Percentiles rank a stretch among this genome's conserved stretches.
These are phyloP conservation scores for Hydnomerulius pinastri DNA, from an alignment of 768 basidiomycete genomes.

Conservation along the genomic window DNA sequence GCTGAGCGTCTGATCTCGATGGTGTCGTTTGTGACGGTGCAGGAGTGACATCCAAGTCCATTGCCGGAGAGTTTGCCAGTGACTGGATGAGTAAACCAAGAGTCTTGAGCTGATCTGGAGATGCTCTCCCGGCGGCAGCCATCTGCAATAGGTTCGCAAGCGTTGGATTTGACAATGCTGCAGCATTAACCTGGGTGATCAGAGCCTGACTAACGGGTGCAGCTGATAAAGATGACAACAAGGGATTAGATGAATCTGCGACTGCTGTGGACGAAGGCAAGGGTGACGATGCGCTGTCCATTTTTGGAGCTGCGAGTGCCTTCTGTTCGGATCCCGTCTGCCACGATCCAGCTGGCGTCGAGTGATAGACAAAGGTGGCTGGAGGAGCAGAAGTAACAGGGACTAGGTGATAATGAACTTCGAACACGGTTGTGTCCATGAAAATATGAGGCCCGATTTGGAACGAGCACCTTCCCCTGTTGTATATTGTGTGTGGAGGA, in stretches of 20 bases:
- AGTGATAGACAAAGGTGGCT: slow-evolving; percentile 29
- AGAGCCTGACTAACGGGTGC: slow-evolving; percentile 56
- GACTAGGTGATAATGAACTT: slow-evolving; percentile 66
- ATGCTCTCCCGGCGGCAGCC: slow-evolving; percentile 62
- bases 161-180: slow-evolving; percentile 67
- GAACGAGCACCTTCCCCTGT: slow-evolving; percentile 67
- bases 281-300: slow-evolving; percentile 14
- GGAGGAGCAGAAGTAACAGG: slow-evolving; percentile 21
- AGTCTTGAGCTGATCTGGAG: slow-evolving; percentile 63
- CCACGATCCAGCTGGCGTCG: slow-evolving; percentile 26
- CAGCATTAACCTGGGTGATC: slow-evolving; percentile 64
- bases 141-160: slow-evolving; percentile 66
- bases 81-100: slow-evolving; percentile 76
- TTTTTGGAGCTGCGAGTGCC: slow-evolving; percentile 1
- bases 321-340: slow-evolving; percentile 32
- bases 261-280: slow-evolving; percentile 20
- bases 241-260: slow-evolving; percentile 37
- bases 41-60: slow-evolving; percentile 1
- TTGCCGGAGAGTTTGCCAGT: slow-evolving; percentile 38
- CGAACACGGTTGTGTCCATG: slow-evolving; percentile 65
- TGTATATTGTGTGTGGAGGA: slow-evolving; percentile 67
- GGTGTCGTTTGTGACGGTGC: slow-evolving; percentile 8
- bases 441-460: slow-evolving; percentile 79
- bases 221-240: slow-evolving; percentile 47
- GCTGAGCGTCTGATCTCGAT: slow-evolving; percentile 9